phyloP scores from a whole-genome alignment of 2,329 filamentous ascomycete genomes.

The Ceratocystis papillata region DNA sequence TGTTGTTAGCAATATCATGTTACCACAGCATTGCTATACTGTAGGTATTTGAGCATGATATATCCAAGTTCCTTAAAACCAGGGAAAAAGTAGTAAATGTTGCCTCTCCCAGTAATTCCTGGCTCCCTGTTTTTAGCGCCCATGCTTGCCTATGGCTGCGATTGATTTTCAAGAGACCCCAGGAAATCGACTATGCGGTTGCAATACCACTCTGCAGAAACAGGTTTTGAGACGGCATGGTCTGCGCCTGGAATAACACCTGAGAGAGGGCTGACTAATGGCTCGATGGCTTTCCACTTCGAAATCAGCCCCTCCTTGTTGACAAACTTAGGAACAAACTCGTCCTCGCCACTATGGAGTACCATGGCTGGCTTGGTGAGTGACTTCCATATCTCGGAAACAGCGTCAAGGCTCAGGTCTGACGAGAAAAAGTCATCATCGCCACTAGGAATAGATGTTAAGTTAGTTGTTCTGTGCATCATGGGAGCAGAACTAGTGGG shows the following conservation, averaged over 20 bases:
- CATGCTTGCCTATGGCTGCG: too few relatives aligned
- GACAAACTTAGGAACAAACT: constrained; percentile 48
- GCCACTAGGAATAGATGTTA: constrained; percentile 36
- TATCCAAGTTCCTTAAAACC: background rate
- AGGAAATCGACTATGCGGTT: constrained; percentile 41
- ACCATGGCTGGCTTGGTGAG: constrained; percentile 52
- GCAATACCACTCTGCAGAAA: constrained; percentile 41
- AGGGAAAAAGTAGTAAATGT: background rate
- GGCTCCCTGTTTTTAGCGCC: background rate
- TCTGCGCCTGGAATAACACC: constrained; percentile 43
- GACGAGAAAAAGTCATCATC: constrained; percentile 86
- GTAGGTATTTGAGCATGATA: background rate
- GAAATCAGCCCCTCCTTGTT: constrained; percentile 48
- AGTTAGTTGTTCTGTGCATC: background rate
- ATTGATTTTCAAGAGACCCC: constrained; percentile 25
- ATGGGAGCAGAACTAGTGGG: too few relatives aligned
- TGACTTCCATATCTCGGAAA: constrained; percentile 54
- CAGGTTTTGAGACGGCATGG: constrained; percentile 40
- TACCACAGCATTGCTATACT: too few relatives aligned
- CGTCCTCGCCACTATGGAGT: constrained; percentile 55
- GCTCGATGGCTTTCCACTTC: constrained; percentile 43
- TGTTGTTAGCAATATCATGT: background rate
- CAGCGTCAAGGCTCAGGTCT: constrained; percentile 49
- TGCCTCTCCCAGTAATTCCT: background rate
- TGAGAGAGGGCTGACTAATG: constrained; percentile 41